A percentile compares a stretch with the other conserved stretches of the same genome.
phyloP scores from a whole-genome alignment of 352 stramenopile genomes.

The Phytophthora melonis region DNA sequence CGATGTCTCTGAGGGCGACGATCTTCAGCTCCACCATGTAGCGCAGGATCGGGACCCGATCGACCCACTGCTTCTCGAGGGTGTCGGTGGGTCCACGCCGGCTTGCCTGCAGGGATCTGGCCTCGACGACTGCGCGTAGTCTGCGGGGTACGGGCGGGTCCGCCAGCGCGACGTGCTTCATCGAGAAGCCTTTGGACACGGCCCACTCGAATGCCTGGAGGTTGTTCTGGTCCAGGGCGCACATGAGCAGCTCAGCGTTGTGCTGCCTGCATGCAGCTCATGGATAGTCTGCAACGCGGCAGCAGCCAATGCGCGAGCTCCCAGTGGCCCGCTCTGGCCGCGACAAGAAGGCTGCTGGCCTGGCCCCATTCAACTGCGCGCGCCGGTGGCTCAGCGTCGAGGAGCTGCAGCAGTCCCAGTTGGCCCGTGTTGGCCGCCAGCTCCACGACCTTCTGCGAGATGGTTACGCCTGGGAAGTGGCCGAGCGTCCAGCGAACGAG shows the following conservation, averaged over 20 bases:
- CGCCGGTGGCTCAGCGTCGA: background rate
- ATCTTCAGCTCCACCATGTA: background rate
- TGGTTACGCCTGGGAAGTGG: too few relatives aligned
- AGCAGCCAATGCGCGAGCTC: background rate
- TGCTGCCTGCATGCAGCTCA: background rate
- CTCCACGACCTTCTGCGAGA: background rate
- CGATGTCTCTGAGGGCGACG: background rate
- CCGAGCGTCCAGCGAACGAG: too few relatives aligned
- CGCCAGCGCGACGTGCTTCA: background rate
- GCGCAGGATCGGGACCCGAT: background rate
- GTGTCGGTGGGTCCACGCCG: background rate
- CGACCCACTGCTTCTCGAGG: background rate
- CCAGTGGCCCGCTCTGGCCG: conserved; percentile 2
- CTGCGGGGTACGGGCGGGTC: background rate
- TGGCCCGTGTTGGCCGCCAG: background rate
- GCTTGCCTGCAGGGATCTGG: background rate
- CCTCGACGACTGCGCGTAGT: background rate
- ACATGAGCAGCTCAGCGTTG: background rate
- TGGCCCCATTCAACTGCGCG: background rate
- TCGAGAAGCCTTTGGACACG: background rate
- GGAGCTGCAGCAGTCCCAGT: background rate
- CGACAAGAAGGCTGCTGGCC: too few relatives aligned
- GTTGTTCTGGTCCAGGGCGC: conserved; percentile 2
- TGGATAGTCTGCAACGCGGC: background rate
- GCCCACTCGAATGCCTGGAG: conserved; percentile 6